These are phyloP conservation scores for Exophiala alcalophila DNA, from an alignment of 2,329 filamentous ascomycete genomes.

Conservation along the genomic window DNA sequence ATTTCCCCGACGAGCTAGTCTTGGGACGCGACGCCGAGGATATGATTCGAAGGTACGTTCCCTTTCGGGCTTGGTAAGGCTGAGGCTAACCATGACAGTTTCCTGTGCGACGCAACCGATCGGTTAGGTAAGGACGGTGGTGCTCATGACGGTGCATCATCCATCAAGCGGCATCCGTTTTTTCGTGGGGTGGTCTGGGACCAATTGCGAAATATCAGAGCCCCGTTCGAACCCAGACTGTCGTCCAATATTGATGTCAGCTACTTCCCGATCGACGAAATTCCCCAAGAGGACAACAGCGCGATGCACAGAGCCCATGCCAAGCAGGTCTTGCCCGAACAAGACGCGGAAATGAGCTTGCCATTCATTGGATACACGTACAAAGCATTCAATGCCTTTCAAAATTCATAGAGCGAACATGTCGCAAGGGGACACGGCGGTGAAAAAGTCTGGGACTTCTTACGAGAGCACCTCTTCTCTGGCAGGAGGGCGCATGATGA, in stretches of 20 bases:
- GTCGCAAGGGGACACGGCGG: not conserved
- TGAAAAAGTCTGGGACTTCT: not conserved
- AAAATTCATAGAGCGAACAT: constrained; percentile 31
- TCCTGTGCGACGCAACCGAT: constrained; percentile 91
- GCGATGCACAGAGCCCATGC: constrained; percentile 83
- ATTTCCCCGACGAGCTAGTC: constrained; percentile 94
- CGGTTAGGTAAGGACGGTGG: constrained; percentile 71
- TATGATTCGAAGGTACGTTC: constrained; percentile 76
- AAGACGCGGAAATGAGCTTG: constrained; percentile 90
- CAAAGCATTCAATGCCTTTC: constrained; percentile 83
- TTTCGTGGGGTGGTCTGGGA: constrained; percentile 97
- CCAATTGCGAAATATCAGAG: constrained; percentile 83
- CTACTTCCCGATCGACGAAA: constrained; percentile 98
- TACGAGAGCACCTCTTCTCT: constrained; percentile 7
- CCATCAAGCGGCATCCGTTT: constrained; percentile 92
- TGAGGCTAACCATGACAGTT: constrained; percentile 52
- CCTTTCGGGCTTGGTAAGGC: constrained; percentile 9
- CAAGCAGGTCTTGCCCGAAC: constrained; percentile 67
- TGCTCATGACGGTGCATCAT: constrained; percentile 68
- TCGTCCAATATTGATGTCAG: constrained; percentile 93
- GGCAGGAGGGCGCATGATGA: constrained; percentile 9
- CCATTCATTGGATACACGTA: constrained; percentile 97
- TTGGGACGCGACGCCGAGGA: constrained; percentile 86
- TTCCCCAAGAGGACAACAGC: constrained; percentile 92
- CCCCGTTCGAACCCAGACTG: constrained; percentile 91